Conservation (phyloP, 2,329 filamentous ascomycete species). For the Rachicladosporium sp. region DNA sequence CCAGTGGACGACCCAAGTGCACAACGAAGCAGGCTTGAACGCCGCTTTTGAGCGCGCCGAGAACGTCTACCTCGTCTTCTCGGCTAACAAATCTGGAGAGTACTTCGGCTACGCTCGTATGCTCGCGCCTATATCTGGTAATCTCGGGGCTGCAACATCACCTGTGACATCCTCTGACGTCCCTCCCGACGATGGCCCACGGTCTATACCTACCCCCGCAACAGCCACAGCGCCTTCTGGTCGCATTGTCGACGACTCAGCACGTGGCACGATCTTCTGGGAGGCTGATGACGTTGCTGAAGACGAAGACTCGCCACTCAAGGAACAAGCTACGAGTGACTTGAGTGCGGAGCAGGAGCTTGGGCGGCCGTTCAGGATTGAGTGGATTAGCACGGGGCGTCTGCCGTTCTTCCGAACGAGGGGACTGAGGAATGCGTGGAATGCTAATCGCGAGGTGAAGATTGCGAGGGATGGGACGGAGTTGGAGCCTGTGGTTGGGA, state of each 20-base stretch:
- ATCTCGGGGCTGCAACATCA: constrained; percentile 24
- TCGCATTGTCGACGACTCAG: constrained; percentile 82
- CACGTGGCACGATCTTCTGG: constrained; percentile 95
- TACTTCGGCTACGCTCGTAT: constrained; percentile 94
- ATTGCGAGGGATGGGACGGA: constrained; percentile 92
- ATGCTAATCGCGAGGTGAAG: constrained; percentile 88
- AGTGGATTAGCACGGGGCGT: constrained; percentile 75
- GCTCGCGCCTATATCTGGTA: constrained; percentile 69
- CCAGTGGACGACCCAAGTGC: constrained; percentile 87
- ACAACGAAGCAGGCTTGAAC: constrained; percentile 79
- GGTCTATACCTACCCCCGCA: constrained; percentile 66
- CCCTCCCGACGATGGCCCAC: constrained; percentile 33
- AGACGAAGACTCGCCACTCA: constrained; percentile 18
- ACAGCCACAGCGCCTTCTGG: constrained; percentile 70
- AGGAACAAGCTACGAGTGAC: constrained; percentile 19
- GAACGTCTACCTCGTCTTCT: constrained; percentile 85
- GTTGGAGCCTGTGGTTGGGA: constrained; percentile 70
- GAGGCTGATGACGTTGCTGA: constrained; percentile 59
- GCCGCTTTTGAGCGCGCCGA: constrained; percentile 69
- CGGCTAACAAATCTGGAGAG: constrained; percentile 92
- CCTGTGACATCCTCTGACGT: background rate
- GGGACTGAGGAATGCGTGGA: constrained; percentile 85
- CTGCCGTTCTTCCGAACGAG: constrained; percentile 82
- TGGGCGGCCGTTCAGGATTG: constrained; percentile 82
- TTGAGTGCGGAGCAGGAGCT: constrained; percentile 51